A percentile compares a stretch with the other conserved stretches of the same genome.
Conservation (phyloP, 208 protist species). For the Acanthamoeba sp. region DNA sequence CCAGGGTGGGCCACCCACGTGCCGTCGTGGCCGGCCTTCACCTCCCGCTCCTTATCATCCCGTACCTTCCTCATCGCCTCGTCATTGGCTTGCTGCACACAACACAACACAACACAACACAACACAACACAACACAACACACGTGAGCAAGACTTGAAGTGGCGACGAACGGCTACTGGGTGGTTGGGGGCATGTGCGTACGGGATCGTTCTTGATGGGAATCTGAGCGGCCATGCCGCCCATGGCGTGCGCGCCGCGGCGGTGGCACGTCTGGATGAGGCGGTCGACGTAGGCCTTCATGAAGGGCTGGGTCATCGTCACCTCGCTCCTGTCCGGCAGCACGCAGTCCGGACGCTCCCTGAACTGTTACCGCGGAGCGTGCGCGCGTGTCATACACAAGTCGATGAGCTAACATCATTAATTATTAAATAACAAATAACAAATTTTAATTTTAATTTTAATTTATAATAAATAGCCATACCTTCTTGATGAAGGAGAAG, state of each 20-base stretch:
- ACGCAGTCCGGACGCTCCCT: neutral
- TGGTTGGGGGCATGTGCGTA: neutral
- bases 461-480: neutral
- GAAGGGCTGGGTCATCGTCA: slow-evolving; percentile 87
- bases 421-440: too few relatives aligned
- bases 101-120: slow-evolving; percentile 77
- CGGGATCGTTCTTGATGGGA: slow-evolving; percentile 82
- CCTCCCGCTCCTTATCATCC: slow-evolving; percentile 87
- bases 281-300: slow-evolving; percentile 87
- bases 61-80: slow-evolving; percentile 42
- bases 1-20: slow-evolving; percentile 89
- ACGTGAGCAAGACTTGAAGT: neutral
- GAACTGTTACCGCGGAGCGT: too few relatives aligned
- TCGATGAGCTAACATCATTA: too few relatives aligned
- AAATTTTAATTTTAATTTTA: too few relatives aligned
- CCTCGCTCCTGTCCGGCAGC: slow-evolving; percentile 82
- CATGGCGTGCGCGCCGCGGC: slow-evolving; percentile 87
- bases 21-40: slow-evolving; percentile 88
- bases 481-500: slow-evolving; percentile 88
- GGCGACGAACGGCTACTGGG: neutral
- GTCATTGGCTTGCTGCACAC: neutral
- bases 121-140: slow-evolving; percentile 73
- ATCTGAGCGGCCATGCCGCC: slow-evolving; percentile 90
- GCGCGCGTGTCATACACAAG: too few relatives aligned
- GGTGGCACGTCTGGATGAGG: slow-evolving; percentile 88